phyloP scores from a whole-genome alignment of 805 yeast genomes.

The Diddensiella transvaalensis region DNA sequence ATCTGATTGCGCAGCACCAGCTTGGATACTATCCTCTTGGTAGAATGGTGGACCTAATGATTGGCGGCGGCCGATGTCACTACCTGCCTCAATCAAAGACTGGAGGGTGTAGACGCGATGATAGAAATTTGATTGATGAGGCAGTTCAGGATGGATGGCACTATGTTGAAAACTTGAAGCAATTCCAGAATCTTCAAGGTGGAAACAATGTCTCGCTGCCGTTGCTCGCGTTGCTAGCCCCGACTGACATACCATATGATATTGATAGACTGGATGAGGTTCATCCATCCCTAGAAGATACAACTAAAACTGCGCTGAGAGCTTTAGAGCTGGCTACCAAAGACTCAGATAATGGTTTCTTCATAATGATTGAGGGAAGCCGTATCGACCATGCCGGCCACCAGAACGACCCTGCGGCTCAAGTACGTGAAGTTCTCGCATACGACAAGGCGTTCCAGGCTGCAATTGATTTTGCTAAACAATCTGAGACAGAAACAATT shows the following conservation, averaged over 20 bases:
- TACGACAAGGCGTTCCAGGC: slow-evolving; percentile 78
- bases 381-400: slow-evolving; percentile 96
- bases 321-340: slow-evolving; percentile 64
- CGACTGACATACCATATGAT: slow-evolving; percentile 78
- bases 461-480: slow-evolving; percentile 65
- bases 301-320: slow-evolving; percentile 67
- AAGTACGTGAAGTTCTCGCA: slow-evolving; percentile 85
- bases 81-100: slow-evolving; percentile 52
- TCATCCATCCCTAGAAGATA: slow-evolving; percentile 78
- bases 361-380: slow-evolving; percentile 84
- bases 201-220: slow-evolving; percentile 74
- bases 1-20: slow-evolving; percentile 82
- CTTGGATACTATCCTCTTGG: slow-evolving; percentile 80
- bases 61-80: slow-evolving; percentile 91
- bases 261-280: slow-evolving; percentile 61
- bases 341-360: slow-evolving; percentile 78
- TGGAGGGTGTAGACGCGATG: slow-evolving; percentile 71
- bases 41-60: slow-evolving; percentile 71
- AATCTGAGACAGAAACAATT: slow-evolving; percentile 69
- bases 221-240: slow-evolving; percentile 69
- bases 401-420: slow-evolving; percentile 90
- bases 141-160: slow-evolving; percentile 62
- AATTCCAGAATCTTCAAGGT: slow-evolving; percentile 52
- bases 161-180: slow-evolving; percentile 55
- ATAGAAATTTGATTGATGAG: slow-evolving; percentile 60